Base-by-base conservation (phyloP, 2,329 filamentous ascomycete species). In the Passalora sequoiae region DNA sequence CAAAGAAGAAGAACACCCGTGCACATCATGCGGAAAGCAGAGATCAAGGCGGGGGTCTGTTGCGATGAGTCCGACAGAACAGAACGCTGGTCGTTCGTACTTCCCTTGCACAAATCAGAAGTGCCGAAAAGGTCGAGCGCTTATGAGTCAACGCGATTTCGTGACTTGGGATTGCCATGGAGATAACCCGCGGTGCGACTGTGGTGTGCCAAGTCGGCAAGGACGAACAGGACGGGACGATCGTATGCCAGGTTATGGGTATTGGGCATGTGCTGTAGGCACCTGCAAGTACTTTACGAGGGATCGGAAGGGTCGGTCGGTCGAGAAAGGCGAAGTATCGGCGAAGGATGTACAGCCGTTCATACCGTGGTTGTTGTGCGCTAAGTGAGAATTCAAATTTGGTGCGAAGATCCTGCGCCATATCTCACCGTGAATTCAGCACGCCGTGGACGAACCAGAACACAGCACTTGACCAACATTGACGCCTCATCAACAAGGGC, bases 361-460 rank as follows among this genome's bases (percentile, higher is more conserved):
- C 29, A 53, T 53, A 40, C 51, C 48, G 13, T 53, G 51, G 51
- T 13, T 49, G 43, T 21, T 49, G 38, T 44, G 44, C 38, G 43
- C 37, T 17, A 42, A 44, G 38, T 46, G 31, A 38, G 33, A 17
- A 13, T 19, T 22, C 17, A 16, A 20, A 44, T 6, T 35, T 19
- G 24, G 24, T 27, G 24, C 24, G n/a, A n/a, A n/a, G n/a, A n/a
- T n/a, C n/a, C n/a, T n/a, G n/a, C n/a, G n/a, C n/a, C n/a, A n/a
- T 8, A 12, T 13, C 15, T 19, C 3, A 33, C 15, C 15, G 15
- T 19, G 9, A 9, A 33, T 19, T 19, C 15, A 33, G 30, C 30
- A 20, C n/a, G n/a, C n/a, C n/a, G n/a, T n/a, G n/a, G n/a, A n/a
- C n/a, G n/a, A n/a, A n/a, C n/a, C n/a, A n/a, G n/a, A n/a, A n/a